Evolutionary conservation across 805 yeast genomes (phyloP).

Genomic region (Candida anglica): DNA sequence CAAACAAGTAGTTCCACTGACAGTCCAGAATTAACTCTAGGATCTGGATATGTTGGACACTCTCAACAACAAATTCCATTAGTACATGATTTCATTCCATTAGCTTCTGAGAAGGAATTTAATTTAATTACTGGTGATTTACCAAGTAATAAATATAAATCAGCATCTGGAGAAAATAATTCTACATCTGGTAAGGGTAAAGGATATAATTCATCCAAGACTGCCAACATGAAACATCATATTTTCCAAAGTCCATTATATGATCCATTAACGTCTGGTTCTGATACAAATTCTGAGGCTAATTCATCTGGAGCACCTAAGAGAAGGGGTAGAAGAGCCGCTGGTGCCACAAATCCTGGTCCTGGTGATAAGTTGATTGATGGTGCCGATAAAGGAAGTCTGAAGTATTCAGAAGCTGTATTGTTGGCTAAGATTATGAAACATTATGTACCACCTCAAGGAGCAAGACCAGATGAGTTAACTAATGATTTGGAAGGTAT

Average conservation of each 20-base stretch:
- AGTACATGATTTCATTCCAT: constrained; percentile 41
- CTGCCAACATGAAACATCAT: constrained; percentile 29
- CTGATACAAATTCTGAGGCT: constrained; percentile 30
- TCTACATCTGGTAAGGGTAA: constrained; percentile 4
- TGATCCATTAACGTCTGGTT: constrained; percentile 35
- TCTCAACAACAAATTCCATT: constrained; percentile 5
- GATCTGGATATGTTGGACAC: neutral
- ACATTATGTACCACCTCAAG: constrained; percentile 37
- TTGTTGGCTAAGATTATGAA: constrained; percentile 40
- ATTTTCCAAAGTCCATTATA: constrained; percentile 38
- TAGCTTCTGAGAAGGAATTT: constrained; percentile 34
- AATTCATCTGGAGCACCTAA: constrained; percentile 14
- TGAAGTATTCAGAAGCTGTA: constrained; percentile 28
- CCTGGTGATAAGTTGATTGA: constrained; percentile 7
- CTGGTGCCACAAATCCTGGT: constrained; percentile 8
- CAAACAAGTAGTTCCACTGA: neutral
- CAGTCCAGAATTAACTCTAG: neutral
- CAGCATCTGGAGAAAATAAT: constrained; percentile 1
- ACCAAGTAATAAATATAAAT: constrained; percentile 15
- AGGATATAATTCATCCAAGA: constrained; percentile 8
- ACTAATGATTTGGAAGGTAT: constrained; percentile 30
- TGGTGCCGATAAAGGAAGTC: constrained; percentile 8
- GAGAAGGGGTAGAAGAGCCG: constrained; percentile 38
- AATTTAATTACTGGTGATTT: constrained; percentile 36
- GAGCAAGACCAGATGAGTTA: constrained; percentile 30